These are phyloP conservation scores for Fusarium longipes DNA, from an alignment of 2,329 filamentous ascomycete species.

Conservation along the genomic window DNA sequence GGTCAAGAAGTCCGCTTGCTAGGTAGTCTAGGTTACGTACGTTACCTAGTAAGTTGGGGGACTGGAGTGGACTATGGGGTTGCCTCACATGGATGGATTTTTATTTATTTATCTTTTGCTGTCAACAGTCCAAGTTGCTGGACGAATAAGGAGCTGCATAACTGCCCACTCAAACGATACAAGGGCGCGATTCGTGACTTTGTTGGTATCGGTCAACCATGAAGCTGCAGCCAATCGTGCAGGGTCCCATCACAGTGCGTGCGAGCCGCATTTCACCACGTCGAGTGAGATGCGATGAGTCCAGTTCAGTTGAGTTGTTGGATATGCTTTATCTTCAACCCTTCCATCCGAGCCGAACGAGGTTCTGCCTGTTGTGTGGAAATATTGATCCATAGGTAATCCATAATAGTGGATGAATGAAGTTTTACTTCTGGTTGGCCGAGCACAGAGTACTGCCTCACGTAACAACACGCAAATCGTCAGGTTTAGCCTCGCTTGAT, in stretches of 20 bases:
- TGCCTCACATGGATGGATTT: too few species aligned
- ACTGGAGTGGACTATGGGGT: not conserved
- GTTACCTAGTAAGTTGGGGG: not conserved
- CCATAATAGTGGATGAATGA: not conserved
- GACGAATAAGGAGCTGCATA: conserved; percentile 26
- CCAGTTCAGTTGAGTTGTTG: conserved; percentile 36
- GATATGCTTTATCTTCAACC: conserved; percentile 35
- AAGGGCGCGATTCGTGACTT: conserved; percentile 40
- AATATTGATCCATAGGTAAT: too few species aligned
- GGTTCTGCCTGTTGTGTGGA: not conserved
- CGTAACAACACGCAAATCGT: conserved; percentile 17
- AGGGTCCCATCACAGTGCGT: conserved; percentile 38
- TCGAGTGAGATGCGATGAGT: conserved; percentile 18
- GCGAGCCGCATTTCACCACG: conserved; percentile 24
- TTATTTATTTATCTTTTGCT: conserved; percentile 11
- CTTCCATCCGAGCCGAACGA: conserved; percentile 36
- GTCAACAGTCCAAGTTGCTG: conserved; percentile 22
- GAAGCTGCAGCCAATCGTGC: conserved; percentile 34
- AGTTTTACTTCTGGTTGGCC: conserved; percentile 2
- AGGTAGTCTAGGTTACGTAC: not conserved
- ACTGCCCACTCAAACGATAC: conserved; percentile 21
- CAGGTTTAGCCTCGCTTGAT: conserved; percentile 30
- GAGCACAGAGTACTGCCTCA: conserved; percentile 5
- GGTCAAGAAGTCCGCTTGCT: not conserved
- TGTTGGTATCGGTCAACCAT: conserved; percentile 41